Base-by-base conservation (phyloP, 768 basidiomycete species). In the Clitopilus hobsonii region DNA sequence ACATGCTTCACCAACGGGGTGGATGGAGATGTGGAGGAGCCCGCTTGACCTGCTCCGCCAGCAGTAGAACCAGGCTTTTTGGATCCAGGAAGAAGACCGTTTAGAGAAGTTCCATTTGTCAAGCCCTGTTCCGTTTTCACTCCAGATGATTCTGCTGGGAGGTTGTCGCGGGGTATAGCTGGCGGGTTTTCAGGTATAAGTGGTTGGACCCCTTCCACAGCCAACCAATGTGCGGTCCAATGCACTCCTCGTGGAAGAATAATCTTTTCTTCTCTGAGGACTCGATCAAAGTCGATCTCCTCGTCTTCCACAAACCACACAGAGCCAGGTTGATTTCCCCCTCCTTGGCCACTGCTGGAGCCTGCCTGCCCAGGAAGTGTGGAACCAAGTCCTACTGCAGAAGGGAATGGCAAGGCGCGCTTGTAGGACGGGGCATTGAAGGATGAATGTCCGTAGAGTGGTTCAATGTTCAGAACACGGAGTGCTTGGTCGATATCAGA, bases 181-280 rank as follows among this genome's bases (percentile, higher is more conserved):
- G 91, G 88, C 0, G 94, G 94, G 67, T 98, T 98, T 67, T 97
- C 93, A 11, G 92, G 91, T 50, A 96, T 90, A n/a, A 93, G 81
- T 0, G 96, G 95, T 64, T 98, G 97, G 11, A 99, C 90, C 23
- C 97, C 97, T 63, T 99, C 97, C 32, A 99, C 94, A 0, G 95
- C 95, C 27, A 99, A 79, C 97, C 97, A 99, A 67, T 99, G 97
- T 1, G 97, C 95, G 0, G 86, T 89, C 88, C 91, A 95, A 60
- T 78, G 84, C 54, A 91, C 85, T 38, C 86, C 88, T 61, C 88
- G 86, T 0, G 93, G 91, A 6, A 94, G 71, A 1, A 81, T 76
- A 29, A 94, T 85, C 68, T 94, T 89, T 67, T 93, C 91, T 63
- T 92, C 90, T 53, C 90, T 82, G 38, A 98, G 71, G 8, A 94